A percentile compares a stretch with the other conserved stretches of the same genome.
These are phyloP conservation scores for Chlorella sp. DNA, from an alignment of 139 green algal species.

Conservation along the genomic window DNA sequence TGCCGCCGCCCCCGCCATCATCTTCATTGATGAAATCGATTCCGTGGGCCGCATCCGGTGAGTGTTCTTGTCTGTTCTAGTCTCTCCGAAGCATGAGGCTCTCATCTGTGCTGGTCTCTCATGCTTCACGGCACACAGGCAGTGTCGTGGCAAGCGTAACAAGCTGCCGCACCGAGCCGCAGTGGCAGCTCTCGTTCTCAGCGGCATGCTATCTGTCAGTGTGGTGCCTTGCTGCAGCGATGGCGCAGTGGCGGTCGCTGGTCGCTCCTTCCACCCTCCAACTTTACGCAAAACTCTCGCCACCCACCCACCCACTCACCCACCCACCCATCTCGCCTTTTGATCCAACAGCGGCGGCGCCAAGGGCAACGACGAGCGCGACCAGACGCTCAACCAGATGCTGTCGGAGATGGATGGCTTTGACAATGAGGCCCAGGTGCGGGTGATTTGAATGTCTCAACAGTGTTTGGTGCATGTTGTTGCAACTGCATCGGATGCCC, in stretches of 20 bases:
- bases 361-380: constrained; percentile 90
- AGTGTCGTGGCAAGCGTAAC: too few species aligned
- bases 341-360: constrained; percentile 49
- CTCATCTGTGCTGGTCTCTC: too few species aligned
- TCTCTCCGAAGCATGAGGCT: too few species aligned
- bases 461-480: background rate
- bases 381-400: constrained; percentile 95
- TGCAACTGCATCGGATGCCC: background rate
- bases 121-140: too few species aligned
- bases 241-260: background rate
- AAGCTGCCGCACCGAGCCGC: too few species aligned
- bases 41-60: constrained; percentile 68
- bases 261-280: too few species aligned
- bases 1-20: constrained; percentile 86
- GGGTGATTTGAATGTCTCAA: background rate
- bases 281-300: background rate
- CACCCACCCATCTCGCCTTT: background rate
- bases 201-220: too few species aligned
- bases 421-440: constrained; percentile 63
- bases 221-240: too few species aligned
- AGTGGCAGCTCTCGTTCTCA: too few species aligned
- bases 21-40: constrained; percentile 99
- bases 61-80: background rate
- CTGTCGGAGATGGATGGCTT: constrained; percentile 96
- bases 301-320: background rate